Evolutionary conservation across 2,329 filamentous ascomycete species (phyloP).

Genomic region (Tolypocladium album): DNA sequence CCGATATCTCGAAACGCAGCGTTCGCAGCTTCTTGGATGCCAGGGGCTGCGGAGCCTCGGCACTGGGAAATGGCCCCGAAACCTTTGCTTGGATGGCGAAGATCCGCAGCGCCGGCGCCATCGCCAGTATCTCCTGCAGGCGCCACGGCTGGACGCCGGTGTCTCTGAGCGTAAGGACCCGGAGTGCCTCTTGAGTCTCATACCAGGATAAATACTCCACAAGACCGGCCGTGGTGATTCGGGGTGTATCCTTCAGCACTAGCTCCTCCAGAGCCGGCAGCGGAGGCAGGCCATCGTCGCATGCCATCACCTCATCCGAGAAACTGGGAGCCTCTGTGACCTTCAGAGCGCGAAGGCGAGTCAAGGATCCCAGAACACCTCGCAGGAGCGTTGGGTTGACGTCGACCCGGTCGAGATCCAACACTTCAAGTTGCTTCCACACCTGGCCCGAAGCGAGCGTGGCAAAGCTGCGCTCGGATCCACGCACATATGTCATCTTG

Average conservation of each 20-base stretch:
- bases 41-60: slow-evolving; percentile 45
- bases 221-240: slow-evolving; percentile 63
- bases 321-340: slow-evolving; percentile 59
- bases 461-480: slow-evolving; percentile 69
- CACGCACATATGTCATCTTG: slow-evolving; percentile 77
- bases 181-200: slow-evolving; percentile 49
- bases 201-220: slow-evolving; percentile 53
- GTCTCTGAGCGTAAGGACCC: slow-evolving; percentile 57
- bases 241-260: slow-evolving; percentile 58
- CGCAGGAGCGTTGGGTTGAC: slow-evolving; percentile 63
- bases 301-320: slow-evolving; percentile 65
- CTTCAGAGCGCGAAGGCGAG: slow-evolving; percentile 61
- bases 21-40: slow-evolving; percentile 57
- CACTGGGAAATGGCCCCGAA: slow-evolving; percentile 36
- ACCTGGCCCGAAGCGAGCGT: slow-evolving; percentile 51
- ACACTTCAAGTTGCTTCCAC: slow-evolving; percentile 62
- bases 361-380: slow-evolving; percentile 57
- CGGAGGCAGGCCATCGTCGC: slow-evolving; percentile 53
- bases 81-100: slow-evolving; percentile 43
- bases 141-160: slow-evolving; percentile 58
- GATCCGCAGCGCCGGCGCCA: slow-evolving; percentile 46
- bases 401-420: slow-evolving; percentile 58
- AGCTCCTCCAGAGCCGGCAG: slow-evolving; percentile 69
- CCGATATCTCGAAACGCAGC: slow-evolving; percentile 75
- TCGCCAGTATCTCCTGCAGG: slow-evolving; percentile 49